Evolutionary conservation across 768 basidiomycete species (phyloP), one percentile per base, ranked within the genome.

Genomic region (Termitomyces sp.): DNA sequence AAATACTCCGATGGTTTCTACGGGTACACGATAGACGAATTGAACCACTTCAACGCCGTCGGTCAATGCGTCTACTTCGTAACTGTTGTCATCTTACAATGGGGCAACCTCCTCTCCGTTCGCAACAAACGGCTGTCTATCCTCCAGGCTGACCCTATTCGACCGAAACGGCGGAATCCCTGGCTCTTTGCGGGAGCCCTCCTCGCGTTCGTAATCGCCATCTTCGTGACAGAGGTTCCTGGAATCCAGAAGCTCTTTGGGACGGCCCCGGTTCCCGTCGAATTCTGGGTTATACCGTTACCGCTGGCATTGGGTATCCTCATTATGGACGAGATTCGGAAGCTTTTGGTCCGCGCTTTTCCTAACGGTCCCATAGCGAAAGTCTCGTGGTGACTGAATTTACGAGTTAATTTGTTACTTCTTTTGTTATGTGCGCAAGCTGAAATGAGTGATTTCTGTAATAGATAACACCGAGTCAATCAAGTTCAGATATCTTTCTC

Each of bases 221-320:
- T 83, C 35, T 76, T 82, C 60, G 79, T 79, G 0, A 63, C 81
- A 1, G 72, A 83, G 39, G 81, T 80, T 1, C 72, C 68, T 6
- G 81, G 81, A 7, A 66, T 83, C 18, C 77, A 81, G 56, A 28
- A 49, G 0, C 78, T 82, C 24, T 82, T 83, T 55, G 45, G 44
- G 4, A 83, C 80, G 6, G 67, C 76, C 1, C 76, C 79, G 7
- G 81, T 82, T 32, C 80, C 78, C 3, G 68, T 71, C 3, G 79
- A 76, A 75, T 83, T 80, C 67, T 83, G 81, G 81, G 74, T 78
- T 18, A 69, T 79, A 35, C 81, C 81, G 2, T 77, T 81, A 55
- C 72, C 68, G 3, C 80, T 82, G 50, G 81, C 77, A 2, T 49
- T 76, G 11, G 79, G 67, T 1, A 70, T 82, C 8, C 64, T 83